These are phyloP conservation scores for Sanghuangporus sanghuang DNA, from an alignment of 1,284 basidiomycete species.

Conservation along the genomic window DNA sequence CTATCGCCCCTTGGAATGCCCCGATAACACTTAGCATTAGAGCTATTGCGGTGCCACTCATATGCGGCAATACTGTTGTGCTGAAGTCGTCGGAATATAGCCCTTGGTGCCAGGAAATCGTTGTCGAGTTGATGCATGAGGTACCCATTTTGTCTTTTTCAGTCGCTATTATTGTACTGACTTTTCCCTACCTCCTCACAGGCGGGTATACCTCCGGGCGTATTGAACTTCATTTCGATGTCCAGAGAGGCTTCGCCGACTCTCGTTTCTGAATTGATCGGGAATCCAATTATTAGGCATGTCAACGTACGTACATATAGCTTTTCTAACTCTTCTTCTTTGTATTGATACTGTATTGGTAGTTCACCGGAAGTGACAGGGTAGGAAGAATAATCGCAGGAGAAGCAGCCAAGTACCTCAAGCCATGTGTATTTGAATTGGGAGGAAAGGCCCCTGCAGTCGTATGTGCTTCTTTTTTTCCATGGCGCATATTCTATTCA, in stretches of 20 bases:
- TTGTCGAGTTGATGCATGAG: constrained; percentile 46
- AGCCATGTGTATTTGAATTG: constrained; percentile 68
- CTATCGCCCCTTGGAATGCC: constrained; percentile 37
- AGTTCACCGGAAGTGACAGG: constrained; percentile 69
- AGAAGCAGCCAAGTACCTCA: constrained; percentile 70
- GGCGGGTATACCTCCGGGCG: constrained; percentile 58
- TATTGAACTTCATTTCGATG: constrained; percentile 54
- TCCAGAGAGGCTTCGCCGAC: constrained; percentile 40
- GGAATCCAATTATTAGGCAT: constrained; percentile 44
- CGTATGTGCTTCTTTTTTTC: constrained; percentile 30
- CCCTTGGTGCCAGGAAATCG: constrained; percentile 45
- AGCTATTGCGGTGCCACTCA: constrained; percentile 47
- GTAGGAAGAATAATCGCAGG: constrained; percentile 67
- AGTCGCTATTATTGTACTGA: neutral
- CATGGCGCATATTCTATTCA: neutral
- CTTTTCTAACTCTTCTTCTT: neutral
- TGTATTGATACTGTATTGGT: constrained; percentile 9
- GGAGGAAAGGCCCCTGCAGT: constrained; percentile 74
- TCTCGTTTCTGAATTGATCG: constrained; percentile 49
- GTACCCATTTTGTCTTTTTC: constrained; percentile 15
- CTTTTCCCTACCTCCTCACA: constrained; percentile 21
- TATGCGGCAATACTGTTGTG: constrained; percentile 63
- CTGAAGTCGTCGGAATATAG: constrained; percentile 55
- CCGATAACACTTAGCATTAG: constrained; percentile 41
- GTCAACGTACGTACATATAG: constrained; percentile 32